A percentile compares a stretch with the other conserved stretches of the same genome.
Conservation (phyloP, 768 basidiomycete genomes). For the Pseudohyphozyma bogoriensis region DNA sequence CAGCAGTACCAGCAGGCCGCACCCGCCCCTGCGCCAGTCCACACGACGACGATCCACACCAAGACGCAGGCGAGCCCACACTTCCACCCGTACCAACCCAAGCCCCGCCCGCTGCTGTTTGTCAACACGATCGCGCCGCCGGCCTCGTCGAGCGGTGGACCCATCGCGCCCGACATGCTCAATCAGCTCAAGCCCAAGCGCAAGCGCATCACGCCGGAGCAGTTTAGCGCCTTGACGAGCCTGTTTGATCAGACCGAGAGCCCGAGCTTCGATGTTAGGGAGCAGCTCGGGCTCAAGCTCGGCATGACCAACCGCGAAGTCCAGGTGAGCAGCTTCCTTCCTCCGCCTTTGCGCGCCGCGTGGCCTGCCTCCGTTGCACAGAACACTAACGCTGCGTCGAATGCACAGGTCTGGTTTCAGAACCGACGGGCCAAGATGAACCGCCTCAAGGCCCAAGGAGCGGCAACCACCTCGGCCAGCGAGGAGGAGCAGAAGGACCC, state of each 20-base stretch:
- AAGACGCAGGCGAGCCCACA: not conserved
- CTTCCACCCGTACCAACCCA: not conserved
- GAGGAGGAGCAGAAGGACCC: not conserved
- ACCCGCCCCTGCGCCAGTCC: not conserved
- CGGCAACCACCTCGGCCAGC: not conserved
- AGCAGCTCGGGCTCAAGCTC: conserved; percentile 27
- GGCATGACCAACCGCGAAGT: conserved; percentile 42
- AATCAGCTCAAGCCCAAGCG: conserved; percentile 29
- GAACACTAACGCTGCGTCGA: not conserved
- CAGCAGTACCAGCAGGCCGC: no score
- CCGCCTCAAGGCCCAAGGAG: not conserved
- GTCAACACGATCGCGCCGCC: conserved; percentile 6
- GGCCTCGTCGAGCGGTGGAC: not conserved
- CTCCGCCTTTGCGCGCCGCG: not conserved
- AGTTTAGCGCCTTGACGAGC: conserved; percentile 37
- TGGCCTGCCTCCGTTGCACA: not conserved
- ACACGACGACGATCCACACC: not conserved
- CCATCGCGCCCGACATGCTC: not conserved
- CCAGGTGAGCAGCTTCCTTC: conserved; percentile 30
- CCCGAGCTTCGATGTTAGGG: conserved; percentile 12
- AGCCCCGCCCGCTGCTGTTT: conserved; percentile 1
- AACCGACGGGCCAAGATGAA: conserved; percentile 26
- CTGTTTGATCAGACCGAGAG: conserved; percentile 35
- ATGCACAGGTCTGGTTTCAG: conserved; percentile 33
- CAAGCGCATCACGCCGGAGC: conserved; percentile 38